Base-by-base conservation (phyloP, 306 rosid species). In the Fragaria ananassa region DNA sequence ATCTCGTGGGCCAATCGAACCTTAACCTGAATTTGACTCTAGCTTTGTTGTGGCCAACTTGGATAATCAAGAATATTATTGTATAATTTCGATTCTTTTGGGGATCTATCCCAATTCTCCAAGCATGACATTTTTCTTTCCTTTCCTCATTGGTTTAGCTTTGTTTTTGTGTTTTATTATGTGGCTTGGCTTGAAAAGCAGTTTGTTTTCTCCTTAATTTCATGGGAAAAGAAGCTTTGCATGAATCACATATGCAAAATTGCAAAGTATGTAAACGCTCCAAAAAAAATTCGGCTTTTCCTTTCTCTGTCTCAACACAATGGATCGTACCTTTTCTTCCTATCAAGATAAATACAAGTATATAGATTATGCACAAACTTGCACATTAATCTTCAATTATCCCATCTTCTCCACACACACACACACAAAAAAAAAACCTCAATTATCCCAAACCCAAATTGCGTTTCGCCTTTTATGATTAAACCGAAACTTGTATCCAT, bases 331-430 rank as follows among this genome's bases (percentile, higher is more conserved):
- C 53, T 71, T 79, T 79, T 42, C 74, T 79, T 42, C 74, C 56
- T 19, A 72, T 25, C 63, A 74, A 74, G 79, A 75, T 78, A 83
- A 67, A 67, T 46, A 35, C 74, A 71, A 60, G 46, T 29, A 29
- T 8, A 75, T 66, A 71, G 81, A 76, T 25, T 29, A 56, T 29
- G 76, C 86, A 75, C 75, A 29, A n/a, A 45, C 76, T 58, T 62
- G 18, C 27, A 19, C 45, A 50, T 17, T 56, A 56, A 54, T 54
- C 60, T 19, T 19, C 6, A 0, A 53, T 35, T 35, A 35, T 35
- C 37, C 37, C 37, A 35, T 27, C 29, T 27, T 27, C 29, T 27
- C 29, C n/a, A n/a, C n/a, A n/a, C n/a, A n/a, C n/a, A n/a, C n/a
- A n/a, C n/a, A n/a, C n/a, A n/a, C n/a, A 27, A 27, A 27, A 1